phyloP scores from a whole-genome alignment of 164 flowering plant genomes.

The Vitis riparia region DNA sequence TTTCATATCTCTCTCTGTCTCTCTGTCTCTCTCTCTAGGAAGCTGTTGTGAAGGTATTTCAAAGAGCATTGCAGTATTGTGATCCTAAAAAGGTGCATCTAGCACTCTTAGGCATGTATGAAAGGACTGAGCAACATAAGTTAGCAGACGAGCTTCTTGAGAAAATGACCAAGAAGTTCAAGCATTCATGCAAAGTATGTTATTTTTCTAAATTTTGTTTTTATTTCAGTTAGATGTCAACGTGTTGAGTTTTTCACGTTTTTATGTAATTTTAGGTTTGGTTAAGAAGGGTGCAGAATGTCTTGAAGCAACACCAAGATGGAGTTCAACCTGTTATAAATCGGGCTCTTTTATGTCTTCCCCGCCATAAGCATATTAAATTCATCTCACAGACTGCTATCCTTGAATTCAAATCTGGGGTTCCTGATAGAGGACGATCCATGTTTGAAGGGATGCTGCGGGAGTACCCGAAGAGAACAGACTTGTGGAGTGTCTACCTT shows the following conservation, averaged over 20 bases:
- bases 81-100: constrained; percentile 80
- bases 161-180: constrained; percentile 81
- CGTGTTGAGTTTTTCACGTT: background rate
- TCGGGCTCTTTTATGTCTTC: constrained; percentile 72
- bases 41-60: constrained; percentile 69
- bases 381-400: constrained; percentile 77
- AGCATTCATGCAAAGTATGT: constrained; percentile 74
- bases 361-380: constrained; percentile 71
- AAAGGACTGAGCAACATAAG: constrained; percentile 63
- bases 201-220: background rate
- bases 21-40: constrained; percentile 45
- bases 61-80: constrained; percentile 81
- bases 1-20: no score
- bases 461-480: constrained; percentile 89
- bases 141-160: constrained; percentile 74
- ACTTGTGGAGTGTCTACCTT: constrained; percentile 88
- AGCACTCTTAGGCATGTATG: constrained; percentile 71
- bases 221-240: background rate
- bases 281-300: constrained; percentile 57
- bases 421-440: constrained; percentile 80
- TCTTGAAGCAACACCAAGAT: constrained; percentile 56
- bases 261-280: constrained; percentile 54
- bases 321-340: constrained; percentile 54
- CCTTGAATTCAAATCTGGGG: constrained; percentile 80
- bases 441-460: constrained; percentile 80